phyloP scores from a whole-genome alignment of 2,329 filamentous ascomycete genomes.

The Seiridium cupressi region DNA sequence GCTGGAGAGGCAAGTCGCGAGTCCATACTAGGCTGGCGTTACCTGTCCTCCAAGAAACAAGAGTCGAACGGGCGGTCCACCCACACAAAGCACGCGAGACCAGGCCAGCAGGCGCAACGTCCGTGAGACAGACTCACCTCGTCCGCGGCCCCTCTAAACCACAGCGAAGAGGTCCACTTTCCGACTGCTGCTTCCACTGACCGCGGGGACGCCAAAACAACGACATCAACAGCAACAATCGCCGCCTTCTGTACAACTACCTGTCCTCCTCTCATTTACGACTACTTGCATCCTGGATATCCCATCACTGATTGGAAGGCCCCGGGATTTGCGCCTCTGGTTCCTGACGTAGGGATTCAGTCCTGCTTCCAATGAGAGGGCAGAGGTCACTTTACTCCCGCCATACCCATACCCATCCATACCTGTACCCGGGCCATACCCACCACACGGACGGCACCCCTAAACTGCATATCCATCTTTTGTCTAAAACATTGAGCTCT shows the following conservation, averaged over 20 bases:
- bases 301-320: too few relatives aligned
- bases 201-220: neutral
- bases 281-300: too few relatives aligned
- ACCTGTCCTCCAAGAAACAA: too few relatives aligned
- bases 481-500: neutral
- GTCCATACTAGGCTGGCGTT: too few relatives aligned
- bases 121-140: neutral
- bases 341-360: conserved; percentile 1
- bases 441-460: neutral
- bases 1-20: too few relatives aligned
- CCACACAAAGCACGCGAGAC: conserved; percentile 3
- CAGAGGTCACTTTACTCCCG: neutral
- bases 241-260: neutral
- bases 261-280: too few relatives aligned
- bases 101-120: neutral
- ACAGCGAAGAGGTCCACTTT: neutral
- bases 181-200: neutral
- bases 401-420: neutral
- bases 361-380: neutral
- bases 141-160: neutral
- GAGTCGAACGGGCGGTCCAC: neutral
- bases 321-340: too few relatives aligned
- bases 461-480: neutral
- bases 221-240: too few relatives aligned
- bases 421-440: neutral